Conservation (phyloP, 257 asterid species). For the Solanum ossicruentum region DNA sequence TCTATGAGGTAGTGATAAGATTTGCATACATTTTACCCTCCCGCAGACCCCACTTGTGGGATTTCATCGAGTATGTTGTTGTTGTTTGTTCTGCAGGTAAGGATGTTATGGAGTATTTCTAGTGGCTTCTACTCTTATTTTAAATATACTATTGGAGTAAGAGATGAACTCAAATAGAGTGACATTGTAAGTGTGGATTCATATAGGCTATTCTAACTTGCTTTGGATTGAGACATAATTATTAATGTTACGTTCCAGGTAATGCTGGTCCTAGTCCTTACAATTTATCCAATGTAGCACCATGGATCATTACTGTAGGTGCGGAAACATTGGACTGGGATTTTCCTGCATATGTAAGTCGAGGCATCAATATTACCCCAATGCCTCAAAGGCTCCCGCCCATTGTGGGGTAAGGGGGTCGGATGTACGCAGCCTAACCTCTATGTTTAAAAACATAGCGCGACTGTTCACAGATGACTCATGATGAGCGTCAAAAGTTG, state of each 20-base stretch:
- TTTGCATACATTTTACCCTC: no score
- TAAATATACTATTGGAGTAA: neutral
- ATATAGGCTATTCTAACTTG: neutral
- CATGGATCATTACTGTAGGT: slow-evolving; percentile 70
- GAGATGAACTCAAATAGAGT: neutral
- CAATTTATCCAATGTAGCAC: slow-evolving; percentile 42
- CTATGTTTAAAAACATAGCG: no score
- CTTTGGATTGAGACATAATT: neutral
- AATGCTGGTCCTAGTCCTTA: slow-evolving; percentile 27
- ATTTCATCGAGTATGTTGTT: no score
- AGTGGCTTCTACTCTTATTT: neutral
- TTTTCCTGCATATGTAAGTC: slow-evolving; percentile 24
- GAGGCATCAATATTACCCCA: no score
- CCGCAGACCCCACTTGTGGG: no score
- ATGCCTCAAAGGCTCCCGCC: no score
- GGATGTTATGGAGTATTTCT: neutral
- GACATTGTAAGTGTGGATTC: neutral
- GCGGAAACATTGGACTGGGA: slow-evolving; percentile 56
- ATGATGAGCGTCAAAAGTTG: no score
- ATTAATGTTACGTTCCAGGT: neutral
- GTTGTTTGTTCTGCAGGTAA: slow-evolving; percentile 27
- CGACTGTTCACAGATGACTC: no score
- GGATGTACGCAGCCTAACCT: no score
- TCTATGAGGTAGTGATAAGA: no score
- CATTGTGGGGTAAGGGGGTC: no score